Base-by-base conservation (phyloP, 1,284 basidiomycete species). In the Sporisorium scitamineum region DNA sequence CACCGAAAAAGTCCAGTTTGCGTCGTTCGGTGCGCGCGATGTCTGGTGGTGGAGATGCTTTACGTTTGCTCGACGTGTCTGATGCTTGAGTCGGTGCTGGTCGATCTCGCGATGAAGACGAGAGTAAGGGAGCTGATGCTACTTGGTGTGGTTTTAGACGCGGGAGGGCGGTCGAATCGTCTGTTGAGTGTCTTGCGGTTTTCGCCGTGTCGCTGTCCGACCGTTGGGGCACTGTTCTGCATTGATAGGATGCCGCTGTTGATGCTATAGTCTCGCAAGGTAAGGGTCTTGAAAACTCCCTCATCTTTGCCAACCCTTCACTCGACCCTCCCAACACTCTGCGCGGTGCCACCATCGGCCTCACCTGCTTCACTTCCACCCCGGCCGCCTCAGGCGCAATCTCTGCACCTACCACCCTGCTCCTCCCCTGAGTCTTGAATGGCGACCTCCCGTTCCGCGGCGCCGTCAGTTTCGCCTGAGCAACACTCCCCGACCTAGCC, bases 271-370 rank as follows among this genome's bases (percentile, higher is more conserved):
- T 48, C 8, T 58, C 61, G 10, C 55, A 37, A 10, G 52, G 29
- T 13, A 61, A 2, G 5, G 54, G 64, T 24, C 44, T 39, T 26
- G 59, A 59, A 27, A 71, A 69, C 31, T 68, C 59, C 42, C 47
- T 50, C 59, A 71, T 47, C 59, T 31, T 37, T 1, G 44, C 52
- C 45, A 71, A 44, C 10, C 68, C 68, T 13, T 76, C 55, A n/a
- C 61, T 68, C n/a, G 34, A 52, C 9, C 52, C 59, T 7, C n/a
- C 73, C 27, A n/a, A 11, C 16, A 76, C 59, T 34, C 44, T 58
- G 37, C 61, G 63, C 8, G 74, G 74, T 2, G 74, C 70, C 11
- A 76, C 70, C 74, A 76, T 76, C 26, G 74, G 70, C 27, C 61
- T 44, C 14, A 51, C 45, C 34, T 52, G 41, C 58, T 51, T 58